Evolutionary conservation across 768 basidiomycete genomes (phyloP), one percentile per base, ranked within the genome.

Genomic region (Pulveroboletus sp.): DNA sequence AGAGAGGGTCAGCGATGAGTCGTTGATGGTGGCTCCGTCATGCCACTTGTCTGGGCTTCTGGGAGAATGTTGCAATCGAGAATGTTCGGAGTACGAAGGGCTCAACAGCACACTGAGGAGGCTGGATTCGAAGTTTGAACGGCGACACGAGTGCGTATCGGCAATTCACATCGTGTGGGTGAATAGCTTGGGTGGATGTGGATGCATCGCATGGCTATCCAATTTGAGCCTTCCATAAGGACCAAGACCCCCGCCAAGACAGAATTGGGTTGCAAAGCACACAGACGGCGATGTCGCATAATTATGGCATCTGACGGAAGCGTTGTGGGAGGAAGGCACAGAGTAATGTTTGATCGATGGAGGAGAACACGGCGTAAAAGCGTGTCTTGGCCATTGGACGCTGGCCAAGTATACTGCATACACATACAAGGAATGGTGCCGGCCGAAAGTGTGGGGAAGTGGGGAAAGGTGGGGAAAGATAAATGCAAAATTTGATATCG

Each of bases 401-500:
- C n/a, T n/a, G n/a, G n/a, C n/a, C n/a, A n/a, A n/a, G n/a, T n/a
- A n/a, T n/a, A n/a, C n/a, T n/a, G n/a, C n/a, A n/a, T n/a, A n/a
- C n/a, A n/a, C n/a, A n/a, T n/a, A n/a, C n/a, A n/a, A n/a, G n/a
- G n/a, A n/a, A n/a, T n/a, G n/a, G n/a, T n/a, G n/a, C n/a, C n/a
- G n/a, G n/a, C 38, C 34, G 45, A 45, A 51, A 36, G 38, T 54
- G 47, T 54, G 50, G 61, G 54, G 55, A 61, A 58, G 56, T 20
- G 63, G 61, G 66, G 63, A 55, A 67, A 47, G 43, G 38, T 47
- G 63, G 60, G 56, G 49, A 45, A 48, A 42, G n/a, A 30, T 10
- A 6, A 17, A 29, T 29, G 47, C 14, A 40, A 34, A 40, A 42
- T 59, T 53, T 47, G 43, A 39, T 3, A 45, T 44, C 42, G 36